Evolutionary conservation across 768 basidiomycete species (phyloP), one percentile per base, ranked within the genome.

Genomic region (Filobasidium floriforme): DNA sequence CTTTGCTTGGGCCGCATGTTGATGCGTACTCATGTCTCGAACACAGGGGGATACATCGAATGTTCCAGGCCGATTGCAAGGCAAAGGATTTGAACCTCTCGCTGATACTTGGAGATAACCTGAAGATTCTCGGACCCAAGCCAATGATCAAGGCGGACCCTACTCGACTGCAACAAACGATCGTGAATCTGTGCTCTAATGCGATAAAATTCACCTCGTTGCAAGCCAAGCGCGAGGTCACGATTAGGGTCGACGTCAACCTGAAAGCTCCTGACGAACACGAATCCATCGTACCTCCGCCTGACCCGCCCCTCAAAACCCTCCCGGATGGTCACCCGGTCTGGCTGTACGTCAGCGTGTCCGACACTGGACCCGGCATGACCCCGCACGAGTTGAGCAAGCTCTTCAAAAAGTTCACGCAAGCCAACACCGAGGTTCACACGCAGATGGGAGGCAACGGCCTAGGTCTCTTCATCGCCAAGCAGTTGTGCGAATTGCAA

Each of bases 331-430:
- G 41, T n/a, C 4, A 37, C 12, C 54, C 24, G 40, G 7, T 32
- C 24, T 26, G 32, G 18, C 22, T 65, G 41, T 62, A 49, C 61
- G 40, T 64, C 40, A 44, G 26, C 57, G 19, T 63, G 52, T 29
- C 44, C 26, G 67, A 68, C 41, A 68, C 67, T 12, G 67, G 67
- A 4, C 67, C 67, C 10, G 67, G 67, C 15, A 61, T 68, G 67
- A 68, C 22, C 1, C 26, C 41, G n/a, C 37, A 37, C 22, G 61
- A 68, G 46, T 32, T 60, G 18, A 32, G 46, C 46, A 64, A 62
- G 41, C 60, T 68, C 0, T 68, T 68, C 63, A 29, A 19, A 4
- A 63, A 60, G 37, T 68, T 68, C 60, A 59, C 59, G 14, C 63
- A 63, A 32, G 67, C 63, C 7, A 62, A 66, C 54, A 18, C 60